Conservation (phyloP, 805 yeast species). For the Spathaspora arborariae region DNA sequence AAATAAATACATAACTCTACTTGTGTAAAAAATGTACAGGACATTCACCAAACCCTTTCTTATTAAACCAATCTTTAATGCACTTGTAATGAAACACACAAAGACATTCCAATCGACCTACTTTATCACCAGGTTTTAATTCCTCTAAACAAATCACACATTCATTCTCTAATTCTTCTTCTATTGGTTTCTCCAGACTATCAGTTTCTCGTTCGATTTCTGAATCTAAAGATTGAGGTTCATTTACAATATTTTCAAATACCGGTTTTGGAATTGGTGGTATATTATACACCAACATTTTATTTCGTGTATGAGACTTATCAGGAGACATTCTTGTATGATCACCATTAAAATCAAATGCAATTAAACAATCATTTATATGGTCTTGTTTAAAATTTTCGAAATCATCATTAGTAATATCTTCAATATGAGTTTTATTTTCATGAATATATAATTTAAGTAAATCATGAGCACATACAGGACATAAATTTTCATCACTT, state of each 20-base stretch:
- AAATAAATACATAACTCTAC: conserved; percentile 6
- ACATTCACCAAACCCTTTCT: conserved; percentile 81
- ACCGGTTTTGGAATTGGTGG: conserved; percentile 44
- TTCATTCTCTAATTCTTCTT: conserved; percentile 52
- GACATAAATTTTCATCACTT: conserved; percentile 38
- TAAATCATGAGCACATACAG: conserved; percentile 36
- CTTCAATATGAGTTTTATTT: conserved; percentile 11
- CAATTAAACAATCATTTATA: conserved; percentile 69
- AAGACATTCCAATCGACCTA: conserved; percentile 88
- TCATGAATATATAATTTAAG: conserved; percentile 16
- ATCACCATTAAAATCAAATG: conserved; percentile 60
- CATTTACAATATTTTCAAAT: conserved; percentile 25
- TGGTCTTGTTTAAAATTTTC: conserved; percentile 56
- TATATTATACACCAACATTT: conserved; percentile 79
- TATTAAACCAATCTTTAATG: conserved; percentile 85
- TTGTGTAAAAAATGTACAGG: conserved; percentile 64
- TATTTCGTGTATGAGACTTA: conserved; percentile 44
- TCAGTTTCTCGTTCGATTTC: conserved; percentile 12
- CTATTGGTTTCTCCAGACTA: not conserved
- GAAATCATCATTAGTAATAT: conserved; percentile 18
- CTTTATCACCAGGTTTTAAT: conserved; percentile 77
- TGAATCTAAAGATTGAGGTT: conserved; percentile 19
- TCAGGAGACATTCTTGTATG: conserved; percentile 38
- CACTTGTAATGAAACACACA: conserved; percentile 93
- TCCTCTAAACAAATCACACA: conserved; percentile 95